Base-by-base conservation (phyloP, 176 grass and related monocot species). In the Pharus latifolius region DNA sequence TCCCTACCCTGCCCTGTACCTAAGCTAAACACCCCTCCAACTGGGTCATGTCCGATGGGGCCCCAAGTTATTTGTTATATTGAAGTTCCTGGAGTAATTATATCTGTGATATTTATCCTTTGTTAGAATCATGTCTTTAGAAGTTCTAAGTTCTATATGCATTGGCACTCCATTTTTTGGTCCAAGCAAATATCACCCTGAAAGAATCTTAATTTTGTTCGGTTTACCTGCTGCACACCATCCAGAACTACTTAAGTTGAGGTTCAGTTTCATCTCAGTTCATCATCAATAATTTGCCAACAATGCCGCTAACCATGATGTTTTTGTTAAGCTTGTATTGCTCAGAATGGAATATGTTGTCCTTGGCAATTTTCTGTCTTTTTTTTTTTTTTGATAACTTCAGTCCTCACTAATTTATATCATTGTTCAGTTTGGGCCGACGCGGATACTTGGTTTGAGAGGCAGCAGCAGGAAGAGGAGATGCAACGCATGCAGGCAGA, bases 401-500 rank as follows among this genome's bases (percentile, higher is more conserved):
- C 60, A 47, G 32, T 53, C n/a, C n/a, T n/a, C n/a, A n/a, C n/a
- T n/a, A n/a, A n/a, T n/a, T n/a, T n/a, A n/a, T 74, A 7, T 75
- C 14, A 61, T 20, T 47, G 2, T 81, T 41, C 65, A 94, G 95
- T 99, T 76, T 99, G 95, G 95, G 95, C 84, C 2, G 95, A 99
- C 72, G 95, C 95, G 6, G 95, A 99, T 80, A 99, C 95, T 9
- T 99, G 95, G 95, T 99, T 99, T 10, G 95, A 99, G 65, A 94
- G 95, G 87, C 90, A 99, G 72, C 95, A 99, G 48, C 90, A 99
- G 34, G 95, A 99, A 83, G 95, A 99, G 76, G 95, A 99, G 72
- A 94, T 99, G 95, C 67, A 82, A 38, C 81, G 81, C 6, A 67
- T 99, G 51, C 86, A 93, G 72, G 90, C 84, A 16, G 95, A 94